Percentiles rank a stretch among this genome's conserved stretches.
phyloP scores from a whole-genome alignment of 495 filamentous ascomycete species.

The Corynascus novoguineensis region DNA sequence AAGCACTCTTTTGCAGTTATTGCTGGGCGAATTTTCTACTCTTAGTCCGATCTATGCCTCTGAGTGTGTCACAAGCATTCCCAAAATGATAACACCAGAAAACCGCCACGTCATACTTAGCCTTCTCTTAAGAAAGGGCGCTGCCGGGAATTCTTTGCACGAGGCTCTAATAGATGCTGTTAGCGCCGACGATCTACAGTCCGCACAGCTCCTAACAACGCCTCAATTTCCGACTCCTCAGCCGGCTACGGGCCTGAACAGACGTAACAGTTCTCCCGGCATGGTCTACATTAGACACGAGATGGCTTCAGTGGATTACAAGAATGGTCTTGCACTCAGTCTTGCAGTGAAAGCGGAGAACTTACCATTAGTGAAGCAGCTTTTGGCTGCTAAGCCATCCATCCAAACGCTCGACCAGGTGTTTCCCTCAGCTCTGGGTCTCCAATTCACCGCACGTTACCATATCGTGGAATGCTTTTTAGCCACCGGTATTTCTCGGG shows the following conservation, averaged over 20 bases:
- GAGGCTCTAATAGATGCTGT: slow-evolving; percentile 40
- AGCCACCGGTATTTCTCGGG: slow-evolving; percentile 32
- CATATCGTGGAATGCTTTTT: slow-evolving; percentile 39
- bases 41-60: slow-evolving; percentile 39
- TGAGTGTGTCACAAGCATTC: slow-evolving; percentile 38
- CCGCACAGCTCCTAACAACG: slow-evolving; percentile 38
- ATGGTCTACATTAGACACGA: slow-evolving; percentile 36
- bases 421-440: slow-evolving; percentile 33
- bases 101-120: slow-evolving; percentile 37
- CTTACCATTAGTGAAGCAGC: slow-evolving; percentile 33
- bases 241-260: slow-evolving; percentile 19
- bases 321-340: slow-evolving; percentile 37
- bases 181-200: slow-evolving; percentile 34
- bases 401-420: slow-evolving; percentile 34
- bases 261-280: slow-evolving; percentile 23
- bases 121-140: slow-evolving; percentile 39
- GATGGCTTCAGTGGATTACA: slow-evolving; percentile 42
- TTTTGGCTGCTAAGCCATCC: slow-evolving; percentile 37
- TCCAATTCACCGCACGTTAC: slow-evolving; percentile 33
- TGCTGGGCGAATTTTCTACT: slow-evolving; percentile 32
- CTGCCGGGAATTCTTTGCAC: slow-evolving; percentile 32
- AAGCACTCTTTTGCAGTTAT: slow-evolving; percentile 34
- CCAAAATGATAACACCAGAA: slow-evolving; percentile 37
- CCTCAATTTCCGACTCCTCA: slow-evolving; percentile 34
- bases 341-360: slow-evolving; percentile 36